These are phyloP conservation scores for Colletotrichum orbiculare DNA, from an alignment of 2,329 filamentous ascomycete species.

Conservation along the genomic window DNA sequence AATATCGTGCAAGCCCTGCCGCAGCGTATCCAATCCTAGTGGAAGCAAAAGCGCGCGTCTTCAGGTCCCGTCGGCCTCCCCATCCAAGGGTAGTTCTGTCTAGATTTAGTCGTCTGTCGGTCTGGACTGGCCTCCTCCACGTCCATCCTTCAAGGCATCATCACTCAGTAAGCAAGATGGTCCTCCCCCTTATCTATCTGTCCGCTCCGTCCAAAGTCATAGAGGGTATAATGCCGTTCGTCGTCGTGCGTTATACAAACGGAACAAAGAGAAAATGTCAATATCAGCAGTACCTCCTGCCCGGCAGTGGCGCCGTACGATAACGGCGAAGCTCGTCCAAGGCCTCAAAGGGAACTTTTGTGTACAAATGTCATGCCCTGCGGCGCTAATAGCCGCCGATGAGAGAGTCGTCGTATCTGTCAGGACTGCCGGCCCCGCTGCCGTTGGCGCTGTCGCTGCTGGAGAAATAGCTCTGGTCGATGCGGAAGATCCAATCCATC, in stretches of 20 bases:
- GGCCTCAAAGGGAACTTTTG: not conserved
- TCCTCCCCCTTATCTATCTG: not conserved
- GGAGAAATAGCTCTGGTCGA: constrained; percentile 81
- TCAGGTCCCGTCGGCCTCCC: constrained; percentile 16
- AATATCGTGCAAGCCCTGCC: constrained; percentile 24
- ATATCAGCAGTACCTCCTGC: constrained; percentile 14
- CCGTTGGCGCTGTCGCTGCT: constrained; percentile 55
- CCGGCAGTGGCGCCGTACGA: constrained; percentile 9
- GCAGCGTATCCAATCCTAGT: constrained; percentile 27
- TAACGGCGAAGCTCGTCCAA: constrained; percentile 14
- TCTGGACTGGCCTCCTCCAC: not conserved
- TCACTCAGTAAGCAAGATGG: constrained; percentile 3
- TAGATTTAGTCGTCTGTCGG: constrained; percentile 27
- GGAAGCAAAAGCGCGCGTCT: constrained; percentile 19
- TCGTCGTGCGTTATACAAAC: constrained; percentile 36
- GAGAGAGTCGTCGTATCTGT: constrained; percentile 33
- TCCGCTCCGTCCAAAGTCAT: constrained; percentile 25
- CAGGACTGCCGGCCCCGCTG: constrained; percentile 53
- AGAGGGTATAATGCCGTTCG: constrained; percentile 36
- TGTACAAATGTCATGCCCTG: no score
- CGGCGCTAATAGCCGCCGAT: constrained; percentile 26
- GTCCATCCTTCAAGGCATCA: constrained; percentile 5
- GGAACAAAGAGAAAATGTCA: constrained; percentile 33
- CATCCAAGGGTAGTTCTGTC: constrained; percentile 27
- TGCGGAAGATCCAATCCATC: constrained; percentile 95